Percentiles rank a stretch among this genome's conserved stretches.
phyloP scores from a whole-genome alignment of 2,329 filamentous ascomycete genomes.

The Cladosporium oxysporum region DNA sequence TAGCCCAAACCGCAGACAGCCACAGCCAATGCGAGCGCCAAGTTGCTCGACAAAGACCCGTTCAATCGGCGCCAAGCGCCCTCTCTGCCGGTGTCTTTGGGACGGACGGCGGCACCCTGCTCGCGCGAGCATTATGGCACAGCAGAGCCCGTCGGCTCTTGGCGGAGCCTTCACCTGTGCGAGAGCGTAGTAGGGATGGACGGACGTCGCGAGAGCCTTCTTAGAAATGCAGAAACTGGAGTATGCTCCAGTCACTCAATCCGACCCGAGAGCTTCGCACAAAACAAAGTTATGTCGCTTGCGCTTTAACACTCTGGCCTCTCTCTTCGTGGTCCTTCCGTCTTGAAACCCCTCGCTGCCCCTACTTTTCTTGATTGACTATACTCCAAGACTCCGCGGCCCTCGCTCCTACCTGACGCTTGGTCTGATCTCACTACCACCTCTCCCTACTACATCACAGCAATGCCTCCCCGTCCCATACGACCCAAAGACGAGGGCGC shows the following conservation, averaged over 20 bases:
- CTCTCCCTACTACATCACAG: background rate
- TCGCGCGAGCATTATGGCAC: constrained; percentile 17
- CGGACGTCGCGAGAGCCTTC: constrained; percentile 4
- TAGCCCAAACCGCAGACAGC: background rate
- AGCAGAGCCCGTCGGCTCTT: constrained; percentile 13
- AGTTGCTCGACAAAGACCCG: constrained; percentile 10
- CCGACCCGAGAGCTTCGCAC: constrained; percentile 16
- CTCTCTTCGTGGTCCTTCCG: background rate
- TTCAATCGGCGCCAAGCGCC: constrained; percentile 5
- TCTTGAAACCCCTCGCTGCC: constrained; percentile 8
- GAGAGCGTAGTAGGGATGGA: constrained; percentile 13
- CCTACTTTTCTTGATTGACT: constrained; percentile 13
- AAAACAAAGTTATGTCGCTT: constrained; percentile 18
- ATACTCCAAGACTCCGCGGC: constrained; percentile 6
- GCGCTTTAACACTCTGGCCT: background rate
- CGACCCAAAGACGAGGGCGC: constrained; percentile 35
- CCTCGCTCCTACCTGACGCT: background rate
- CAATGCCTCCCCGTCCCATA: constrained; percentile 37
- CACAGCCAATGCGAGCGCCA: constrained; percentile 18
- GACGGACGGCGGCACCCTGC: constrained; percentile 4
- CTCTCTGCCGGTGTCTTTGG: background rate
- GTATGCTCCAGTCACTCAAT: constrained; percentile 1
- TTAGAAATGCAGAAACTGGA: constrained; percentile 12
- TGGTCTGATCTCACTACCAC: constrained; percentile 5
- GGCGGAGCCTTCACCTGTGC: constrained; percentile 10